Evolutionary conservation across 2,329 filamentous ascomycete species (phyloP).

Genomic region (Aspergillus ruber): DNA sequence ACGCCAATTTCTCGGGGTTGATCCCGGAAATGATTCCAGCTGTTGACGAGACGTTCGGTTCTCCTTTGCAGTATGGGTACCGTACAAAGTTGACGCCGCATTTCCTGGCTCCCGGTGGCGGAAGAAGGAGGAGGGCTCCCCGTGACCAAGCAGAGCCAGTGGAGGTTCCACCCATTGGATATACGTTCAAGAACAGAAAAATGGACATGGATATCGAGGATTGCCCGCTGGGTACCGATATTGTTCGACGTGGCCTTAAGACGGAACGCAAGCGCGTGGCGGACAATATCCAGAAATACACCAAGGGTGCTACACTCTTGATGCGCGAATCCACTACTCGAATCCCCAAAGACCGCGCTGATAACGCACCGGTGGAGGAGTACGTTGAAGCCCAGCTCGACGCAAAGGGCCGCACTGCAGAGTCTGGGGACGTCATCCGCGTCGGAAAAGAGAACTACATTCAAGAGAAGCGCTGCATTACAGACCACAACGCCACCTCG

Average conservation of each 20-base stretch:
- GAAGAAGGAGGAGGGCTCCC: conserved; percentile 47
- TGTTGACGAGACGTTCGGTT: conserved; percentile 79
- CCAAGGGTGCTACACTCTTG: conserved; percentile 77
- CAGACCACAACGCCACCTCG: conserved; percentile 71
- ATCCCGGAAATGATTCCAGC: conserved; percentile 66
- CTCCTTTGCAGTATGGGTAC: conserved; percentile 86
- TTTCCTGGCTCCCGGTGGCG: conserved; percentile 69
- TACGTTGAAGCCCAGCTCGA: conserved; percentile 15
- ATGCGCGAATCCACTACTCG: conserved; percentile 78
- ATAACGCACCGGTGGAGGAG: conserved; percentile 2
- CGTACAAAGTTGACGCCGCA: conserved; percentile 95
- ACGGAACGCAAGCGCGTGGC: conserved; percentile 71
- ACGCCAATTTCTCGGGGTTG: conserved; percentile 81
- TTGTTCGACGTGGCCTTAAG: conserved; percentile 71
- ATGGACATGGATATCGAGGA: conserved; percentile 91
- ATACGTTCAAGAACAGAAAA: conserved; percentile 76
- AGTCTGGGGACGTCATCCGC: conserved; percentile 42
- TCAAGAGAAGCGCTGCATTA: conserved; percentile 83
- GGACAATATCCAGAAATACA: conserved; percentile 64
- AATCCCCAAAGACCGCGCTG: conserved; percentile 23
- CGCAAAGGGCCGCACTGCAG: conserved; percentile 20
- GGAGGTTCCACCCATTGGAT: conserved; percentile 74
- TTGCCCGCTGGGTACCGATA: conserved; percentile 87
- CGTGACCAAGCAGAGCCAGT: conserved; percentile 28
- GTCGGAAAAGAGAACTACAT: conserved; percentile 56